A percentile compares a stretch with the other conserved stretches of the same genome.
These are phyloP conservation scores for Aspergillus clavatus DNA, from an alignment of 2,329 filamentous ascomycete species.

Conservation along the genomic window DNA sequence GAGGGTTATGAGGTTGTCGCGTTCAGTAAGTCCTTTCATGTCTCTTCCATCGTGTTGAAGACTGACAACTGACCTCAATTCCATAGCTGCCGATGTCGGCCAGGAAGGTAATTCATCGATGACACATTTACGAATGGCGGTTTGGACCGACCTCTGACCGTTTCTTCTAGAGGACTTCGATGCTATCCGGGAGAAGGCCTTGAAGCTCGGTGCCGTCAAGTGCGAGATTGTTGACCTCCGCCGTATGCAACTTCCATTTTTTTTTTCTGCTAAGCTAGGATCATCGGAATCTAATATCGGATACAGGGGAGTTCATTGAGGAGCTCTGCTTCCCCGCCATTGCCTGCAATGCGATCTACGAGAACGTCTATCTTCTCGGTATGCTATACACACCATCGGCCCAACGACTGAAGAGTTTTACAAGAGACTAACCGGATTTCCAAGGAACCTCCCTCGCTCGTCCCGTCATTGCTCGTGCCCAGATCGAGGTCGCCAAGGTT, in stretches of 20 bases:
- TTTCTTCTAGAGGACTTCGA: conserved; percentile 62
- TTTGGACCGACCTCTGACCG: not conserved
- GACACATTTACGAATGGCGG: not conserved
- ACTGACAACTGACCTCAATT: conserved; percentile 16
- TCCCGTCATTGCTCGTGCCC: conserved; percentile 46
- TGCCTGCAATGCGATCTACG: conserved; percentile 57
- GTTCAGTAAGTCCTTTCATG: conserved; percentile 43
- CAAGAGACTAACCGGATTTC: conserved; percentile 4
- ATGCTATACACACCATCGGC: conserved; percentile 21
- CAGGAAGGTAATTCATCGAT: conserved; percentile 50
- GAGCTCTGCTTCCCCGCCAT: conserved; percentile 76
- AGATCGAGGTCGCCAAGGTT: conserved; percentile 33
- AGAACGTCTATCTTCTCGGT: conserved; percentile 61
- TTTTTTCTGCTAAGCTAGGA: not conserved
- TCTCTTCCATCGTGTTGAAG: not conserved
- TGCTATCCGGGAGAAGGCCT: conserved; percentile 66
- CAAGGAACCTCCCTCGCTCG: conserved; percentile 40
- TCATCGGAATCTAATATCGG: not conserved
- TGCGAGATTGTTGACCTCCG: conserved; percentile 62
- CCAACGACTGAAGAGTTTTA: not conserved
- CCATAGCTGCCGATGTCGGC: conserved; percentile 62
- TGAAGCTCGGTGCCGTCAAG: conserved; percentile 63
- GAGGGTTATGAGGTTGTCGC: conserved; percentile 57
- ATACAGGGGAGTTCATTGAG: conserved; percentile 63
- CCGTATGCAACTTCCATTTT: conserved; percentile 27